Evolutionary conservation across 2,329 filamentous ascomycete species (phyloP).

Genomic region (Trichophyton rubrum): DNA sequence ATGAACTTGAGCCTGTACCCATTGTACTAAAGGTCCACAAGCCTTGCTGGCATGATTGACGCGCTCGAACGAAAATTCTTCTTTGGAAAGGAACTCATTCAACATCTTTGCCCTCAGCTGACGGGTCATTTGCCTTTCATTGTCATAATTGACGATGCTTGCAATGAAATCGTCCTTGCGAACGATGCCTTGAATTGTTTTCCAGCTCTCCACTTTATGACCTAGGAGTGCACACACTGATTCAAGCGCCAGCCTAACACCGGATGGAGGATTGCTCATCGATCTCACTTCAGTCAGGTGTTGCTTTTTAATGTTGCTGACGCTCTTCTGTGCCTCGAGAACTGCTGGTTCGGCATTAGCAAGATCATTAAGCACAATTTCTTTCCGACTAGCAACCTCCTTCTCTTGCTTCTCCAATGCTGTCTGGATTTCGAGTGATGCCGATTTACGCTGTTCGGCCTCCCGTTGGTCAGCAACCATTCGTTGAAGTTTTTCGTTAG

Average conservation of each 20-base stretch:
- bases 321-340: conserved; percentile 81
- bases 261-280: conserved; percentile 82
- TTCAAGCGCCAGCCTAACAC: conserved; percentile 84
- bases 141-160: conserved; percentile 95
- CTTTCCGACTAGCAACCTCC: conserved; percentile 68
- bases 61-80: conserved; percentile 91
- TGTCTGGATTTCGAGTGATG: conserved; percentile 77
- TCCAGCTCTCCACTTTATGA: conserved; percentile 84
- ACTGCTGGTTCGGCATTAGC: conserved; percentile 89
- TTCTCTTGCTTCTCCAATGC: conserved; percentile 80
- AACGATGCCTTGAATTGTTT: conserved; percentile 74
- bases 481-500: conserved; percentile 90
- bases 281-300: conserved; percentile 95
- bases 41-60: conserved; percentile 95
- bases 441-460: conserved; percentile 79
- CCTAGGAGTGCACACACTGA: conserved; percentile 93
- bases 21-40: conserved; percentile 91
- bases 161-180: conserved; percentile 93
- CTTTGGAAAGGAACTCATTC: conserved; percentile 78
- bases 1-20: conserved; percentile 91
- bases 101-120: conserved; percentile 75
- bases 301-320: conserved; percentile 96
- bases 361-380: conserved; percentile 76
- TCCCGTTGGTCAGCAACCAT: conserved; percentile 96
- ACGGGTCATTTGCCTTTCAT: conserved; percentile 86